Conservation (phyloP, 2,329 filamentous ascomycete genomes). For the Paraphaeosphaeria sporulosa region DNA sequence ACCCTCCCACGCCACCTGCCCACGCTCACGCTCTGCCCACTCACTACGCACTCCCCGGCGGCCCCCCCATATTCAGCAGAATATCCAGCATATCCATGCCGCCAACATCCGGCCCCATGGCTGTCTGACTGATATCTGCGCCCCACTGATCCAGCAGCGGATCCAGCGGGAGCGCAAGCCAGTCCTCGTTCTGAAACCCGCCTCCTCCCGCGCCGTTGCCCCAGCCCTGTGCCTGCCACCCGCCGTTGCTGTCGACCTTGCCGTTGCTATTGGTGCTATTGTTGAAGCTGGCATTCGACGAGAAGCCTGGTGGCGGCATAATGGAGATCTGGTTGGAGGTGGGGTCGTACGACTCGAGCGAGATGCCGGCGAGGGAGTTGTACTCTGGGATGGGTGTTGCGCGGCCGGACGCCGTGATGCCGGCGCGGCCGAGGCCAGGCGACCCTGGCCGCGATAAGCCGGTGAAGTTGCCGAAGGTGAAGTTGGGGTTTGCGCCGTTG, state of each 20-base stretch:
- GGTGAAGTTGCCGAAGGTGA: constrained; percentile 25
- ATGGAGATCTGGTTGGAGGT: constrained; percentile 53
- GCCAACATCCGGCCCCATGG: constrained; percentile 71
- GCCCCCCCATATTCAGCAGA: constrained; percentile 50
- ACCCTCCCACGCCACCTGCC: too few relatives aligned
- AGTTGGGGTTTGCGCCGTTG: constrained; percentile 21
- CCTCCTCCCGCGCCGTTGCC: constrained; percentile 21
- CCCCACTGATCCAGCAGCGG: constrained; percentile 66
- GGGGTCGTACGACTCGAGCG: constrained; percentile 54
- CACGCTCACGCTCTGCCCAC: too few relatives aligned
- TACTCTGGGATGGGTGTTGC: constrained; percentile 40
- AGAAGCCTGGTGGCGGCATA: constrained; percentile 58
- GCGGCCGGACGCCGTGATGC: constrained; percentile 40
- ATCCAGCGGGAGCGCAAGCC: constrained; percentile 68
- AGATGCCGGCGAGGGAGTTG: constrained; percentile 53
- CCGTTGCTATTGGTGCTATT: background rate
- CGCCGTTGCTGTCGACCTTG: constrained; percentile 14
- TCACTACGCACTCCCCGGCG: constrained; percentile 13
- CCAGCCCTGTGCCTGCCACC: constrained; percentile 30
- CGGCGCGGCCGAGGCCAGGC: constrained; percentile 28
- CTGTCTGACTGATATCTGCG: constrained; percentile 63
- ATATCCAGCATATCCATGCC: constrained; percentile 59
- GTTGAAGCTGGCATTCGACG: constrained; percentile 25
- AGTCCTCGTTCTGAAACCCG: constrained; percentile 57
- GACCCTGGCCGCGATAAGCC: constrained; percentile 35